These are phyloP conservation scores for Macrolepiota dolichaula DNA, from an alignment of 768 basidiomycete genomes.

Conservation along the genomic window DNA sequence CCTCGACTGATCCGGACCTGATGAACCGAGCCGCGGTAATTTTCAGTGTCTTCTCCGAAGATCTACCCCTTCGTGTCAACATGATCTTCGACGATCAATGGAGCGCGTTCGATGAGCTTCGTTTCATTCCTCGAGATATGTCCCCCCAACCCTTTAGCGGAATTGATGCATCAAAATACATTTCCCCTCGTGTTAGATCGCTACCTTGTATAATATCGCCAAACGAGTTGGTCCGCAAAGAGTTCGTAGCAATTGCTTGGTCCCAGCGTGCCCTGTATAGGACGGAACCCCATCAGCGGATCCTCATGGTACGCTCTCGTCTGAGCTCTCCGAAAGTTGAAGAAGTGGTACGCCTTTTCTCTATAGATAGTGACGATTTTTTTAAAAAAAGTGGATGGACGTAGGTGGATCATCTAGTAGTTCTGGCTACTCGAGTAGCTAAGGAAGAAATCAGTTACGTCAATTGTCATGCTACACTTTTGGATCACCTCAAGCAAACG, in stretches of 20 bases:
- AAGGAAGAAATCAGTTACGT: slow-evolving; percentile 12
- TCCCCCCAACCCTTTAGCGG: slow-evolving; percentile 12
- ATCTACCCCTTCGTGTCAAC: slow-evolving; percentile 27
- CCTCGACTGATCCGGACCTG: slow-evolving; percentile 8
- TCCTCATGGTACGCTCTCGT: slow-evolving; percentile 29
- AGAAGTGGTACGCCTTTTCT: slow-evolving; percentile 38
- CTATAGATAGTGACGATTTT: neutral
- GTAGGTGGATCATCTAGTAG: slow-evolving; percentile 40
- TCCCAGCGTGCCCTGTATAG: slow-evolving; percentile 40
- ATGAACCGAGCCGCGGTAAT: slow-evolving; percentile 25
- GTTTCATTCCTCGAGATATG: slow-evolving; percentile 39
- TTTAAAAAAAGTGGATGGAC: neutral
- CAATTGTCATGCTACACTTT: slow-evolving; percentile 22
- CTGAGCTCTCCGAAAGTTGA: slow-evolving; percentile 35
- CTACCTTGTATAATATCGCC: slow-evolving; percentile 36
- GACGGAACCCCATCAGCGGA: slow-evolving; percentile 23
- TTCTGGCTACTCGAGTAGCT: slow-evolving; percentile 27
- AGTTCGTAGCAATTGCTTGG: slow-evolving; percentile 43
- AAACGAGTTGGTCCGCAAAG: slow-evolving; percentile 29
- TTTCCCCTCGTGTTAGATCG: slow-evolving; percentile 18
- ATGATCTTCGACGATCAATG: slow-evolving; percentile 19
- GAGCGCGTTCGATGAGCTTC: slow-evolving; percentile 26
- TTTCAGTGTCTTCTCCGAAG: slow-evolving; percentile 30
- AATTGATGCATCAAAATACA: slow-evolving; percentile 15
- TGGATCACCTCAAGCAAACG: slow-evolving; percentile 36